Evolutionary conservation across 2,329 filamentous ascomycete genomes (phyloP).

Genomic region (Colletotrichum paranaense): DNA sequence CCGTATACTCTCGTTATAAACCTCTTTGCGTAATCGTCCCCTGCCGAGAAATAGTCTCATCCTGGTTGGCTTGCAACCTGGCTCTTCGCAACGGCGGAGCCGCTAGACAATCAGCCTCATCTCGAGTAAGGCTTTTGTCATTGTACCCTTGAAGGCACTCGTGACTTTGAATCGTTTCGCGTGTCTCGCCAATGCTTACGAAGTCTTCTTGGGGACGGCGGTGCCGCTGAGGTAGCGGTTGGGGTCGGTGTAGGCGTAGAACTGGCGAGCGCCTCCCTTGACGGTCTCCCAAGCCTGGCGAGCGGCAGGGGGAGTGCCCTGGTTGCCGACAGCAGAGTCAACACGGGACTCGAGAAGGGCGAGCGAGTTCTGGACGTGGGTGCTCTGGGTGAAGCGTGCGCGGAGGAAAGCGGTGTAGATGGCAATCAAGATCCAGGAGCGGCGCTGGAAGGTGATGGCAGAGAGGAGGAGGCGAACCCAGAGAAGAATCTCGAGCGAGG

Average conservation of each 20-base stretch:
- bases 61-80: slow-evolving; percentile 25
- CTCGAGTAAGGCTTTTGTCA: background rate
- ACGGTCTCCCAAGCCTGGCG: slow-evolving; percentile 83
- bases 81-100: slow-evolving; percentile 29
- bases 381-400: slow-evolving; percentile 89
- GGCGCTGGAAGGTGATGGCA: slow-evolving; percentile 87
- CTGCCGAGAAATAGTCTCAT: slow-evolving; percentile 18
- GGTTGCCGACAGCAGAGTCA: slow-evolving; percentile 85
- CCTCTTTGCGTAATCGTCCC: slow-evolving; percentile 1
- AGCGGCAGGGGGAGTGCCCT: slow-evolving; percentile 84
- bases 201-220: slow-evolving; percentile 61
- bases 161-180: background rate
- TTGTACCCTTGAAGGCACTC: background rate
- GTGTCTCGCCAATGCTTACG: slow-evolving; percentile 42
- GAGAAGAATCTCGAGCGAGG: slow-evolving; percentile 86
- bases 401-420: slow-evolving; percentile 95
- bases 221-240: slow-evolving; percentile 75
- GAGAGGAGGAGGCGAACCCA: slow-evolving; percentile 86
- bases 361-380: slow-evolving; percentile 89
- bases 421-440: slow-evolving; percentile 87
- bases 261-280: slow-evolving; percentile 80
- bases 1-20: slow-evolving; percentile 14
- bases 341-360: slow-evolving; percentile 77
- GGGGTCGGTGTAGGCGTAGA: slow-evolving; percentile 82
- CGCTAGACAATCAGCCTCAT: background rate